phyloP scores from a whole-genome alignment of 1,139 yeast genomes.

The Debaryomyces nepalensis region DNA sequence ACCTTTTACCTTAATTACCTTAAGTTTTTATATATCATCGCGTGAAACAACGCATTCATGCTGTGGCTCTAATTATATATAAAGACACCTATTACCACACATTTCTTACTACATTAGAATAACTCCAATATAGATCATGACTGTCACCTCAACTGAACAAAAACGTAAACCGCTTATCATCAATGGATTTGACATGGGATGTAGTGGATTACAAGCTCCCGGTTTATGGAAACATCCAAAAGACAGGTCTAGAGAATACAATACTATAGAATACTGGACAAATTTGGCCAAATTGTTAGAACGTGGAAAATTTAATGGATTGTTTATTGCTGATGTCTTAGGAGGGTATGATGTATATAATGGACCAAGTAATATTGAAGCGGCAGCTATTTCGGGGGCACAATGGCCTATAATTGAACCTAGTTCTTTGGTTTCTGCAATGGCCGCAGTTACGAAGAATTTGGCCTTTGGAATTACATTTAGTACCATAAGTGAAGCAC shows the following conservation, averaged over 20 bases:
- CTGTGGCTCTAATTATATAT: no score
- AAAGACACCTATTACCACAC: no score
- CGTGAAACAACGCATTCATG: no score
- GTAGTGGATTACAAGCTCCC: constrained; percentile 43
- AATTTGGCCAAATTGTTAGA: constrained; percentile 49
- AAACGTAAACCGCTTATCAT: constrained; percentile 30
- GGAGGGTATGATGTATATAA: constrained; percentile 50
- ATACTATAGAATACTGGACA: constrained; percentile 50
- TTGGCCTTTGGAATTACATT: constrained; percentile 48
- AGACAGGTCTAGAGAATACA: constrained; percentile 39
- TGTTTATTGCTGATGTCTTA: constrained; percentile 53
- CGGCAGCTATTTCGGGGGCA: constrained; percentile 45
- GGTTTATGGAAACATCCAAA: constrained; percentile 52
- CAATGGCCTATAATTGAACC: constrained; percentile 51
- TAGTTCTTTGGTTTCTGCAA: constrained; percentile 43
- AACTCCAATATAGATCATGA: neutral
- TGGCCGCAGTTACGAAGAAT: constrained; percentile 48
- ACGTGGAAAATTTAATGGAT: constrained; percentile 47
- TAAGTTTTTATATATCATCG: no score
- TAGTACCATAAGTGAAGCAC: constrained; percentile 49
- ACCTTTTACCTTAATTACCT: no score
- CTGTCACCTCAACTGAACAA: neutral
- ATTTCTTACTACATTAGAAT: no score
- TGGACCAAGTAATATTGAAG: constrained; percentile 39
- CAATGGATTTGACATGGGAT: constrained; percentile 47